Evolutionary conservation across 257 asterid species (phyloP).

Genomic region (Paraleonurus japonicus): DNA sequence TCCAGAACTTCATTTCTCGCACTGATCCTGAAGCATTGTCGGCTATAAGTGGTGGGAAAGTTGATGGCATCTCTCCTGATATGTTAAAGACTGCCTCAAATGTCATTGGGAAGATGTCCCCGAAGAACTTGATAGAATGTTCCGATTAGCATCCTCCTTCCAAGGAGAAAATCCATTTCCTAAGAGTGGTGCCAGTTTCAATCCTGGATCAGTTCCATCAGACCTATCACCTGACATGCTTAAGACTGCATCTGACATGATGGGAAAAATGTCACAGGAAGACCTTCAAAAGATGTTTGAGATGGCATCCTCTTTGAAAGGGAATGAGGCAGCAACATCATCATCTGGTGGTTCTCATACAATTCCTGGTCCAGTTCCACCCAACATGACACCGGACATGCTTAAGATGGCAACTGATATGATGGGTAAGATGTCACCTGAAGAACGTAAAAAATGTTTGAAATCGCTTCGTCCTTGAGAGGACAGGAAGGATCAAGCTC

Average conservation of each 20-base stretch:
- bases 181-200: conserved; percentile 41
- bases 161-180: conserved; percentile 54
- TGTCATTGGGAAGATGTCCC: conserved; percentile 84
- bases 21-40: conserved; percentile 77
- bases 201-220: conserved; percentile 61
- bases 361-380: conserved; percentile 47
- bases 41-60: conserved; percentile 69
- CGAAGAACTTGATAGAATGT: conserved; percentile 81
- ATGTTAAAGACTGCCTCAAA: conserved; percentile 80
- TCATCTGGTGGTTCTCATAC: conserved; percentile 40
- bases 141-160: conserved; percentile 74
- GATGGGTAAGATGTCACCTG: conserved; percentile 91
- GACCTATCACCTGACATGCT: conserved; percentile 79
- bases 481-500: conserved; percentile 51
- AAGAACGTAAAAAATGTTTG: conserved; percentile 71
- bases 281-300: conserved; percentile 74
- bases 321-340: conserved; percentile 45
- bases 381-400: conserved; percentile 73
- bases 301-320: conserved; percentile 77
- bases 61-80: conserved; percentile 78
- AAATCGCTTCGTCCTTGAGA: conserved; percentile 68
- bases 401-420: conserved; percentile 83
- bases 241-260: conserved; percentile 80
- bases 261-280: conserved; percentile 87
- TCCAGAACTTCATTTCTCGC: conserved; percentile 73